Evolutionary conservation across 2,329 filamentous ascomycete genomes (phyloP).

Genomic region (Corinectria fuckeliana): DNA sequence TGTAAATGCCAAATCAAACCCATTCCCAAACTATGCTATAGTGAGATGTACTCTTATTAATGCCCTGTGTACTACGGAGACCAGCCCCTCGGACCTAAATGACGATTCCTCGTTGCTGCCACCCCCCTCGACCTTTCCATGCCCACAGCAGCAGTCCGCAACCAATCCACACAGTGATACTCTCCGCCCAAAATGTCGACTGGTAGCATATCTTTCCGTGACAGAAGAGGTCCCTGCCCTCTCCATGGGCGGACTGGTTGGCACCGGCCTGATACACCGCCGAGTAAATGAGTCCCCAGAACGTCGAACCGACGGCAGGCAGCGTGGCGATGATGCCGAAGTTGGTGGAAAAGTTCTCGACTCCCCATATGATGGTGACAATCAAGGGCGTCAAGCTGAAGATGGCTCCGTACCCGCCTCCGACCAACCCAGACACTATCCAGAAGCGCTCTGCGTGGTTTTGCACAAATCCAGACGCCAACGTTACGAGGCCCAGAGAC

Average conservation of each 20-base stretch:
- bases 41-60: neutral
- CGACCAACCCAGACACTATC: conserved; percentile 82
- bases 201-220: conserved; percentile 85
- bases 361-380: conserved; percentile 96
- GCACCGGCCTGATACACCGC: conserved; percentile 76
- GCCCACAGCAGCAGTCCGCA: conserved; percentile 76
- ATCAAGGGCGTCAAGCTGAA: conserved; percentile 92
- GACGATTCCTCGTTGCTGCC: conserved; percentile 77
- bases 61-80: neutral
- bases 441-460: conserved; percentile 81
- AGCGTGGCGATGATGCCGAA: conserved; percentile 96
- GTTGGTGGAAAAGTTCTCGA: conserved; percentile 98
- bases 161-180: conserved; percentile 78
- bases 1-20: neutral
- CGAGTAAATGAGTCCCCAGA: conserved; percentile 93
- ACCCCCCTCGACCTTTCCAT: conserved; percentile 80
- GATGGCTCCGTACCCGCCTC: conserved; percentile 89
- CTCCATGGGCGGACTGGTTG: conserved; percentile 44
- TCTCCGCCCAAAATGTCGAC: conserved; percentile 85
- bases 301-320: conserved; percentile 83
- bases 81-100: conserved; percentile 46
- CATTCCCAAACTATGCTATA: neutral
- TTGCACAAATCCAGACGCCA: conserved; percentile 79
- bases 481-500: conserved; percentile 75
- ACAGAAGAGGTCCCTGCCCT: conserved; percentile 66